Evolutionary conservation across 257 asterid species (phyloP), one percentile per base, ranked within the genome.

Genomic region (Linaria vulgaris): DNA sequence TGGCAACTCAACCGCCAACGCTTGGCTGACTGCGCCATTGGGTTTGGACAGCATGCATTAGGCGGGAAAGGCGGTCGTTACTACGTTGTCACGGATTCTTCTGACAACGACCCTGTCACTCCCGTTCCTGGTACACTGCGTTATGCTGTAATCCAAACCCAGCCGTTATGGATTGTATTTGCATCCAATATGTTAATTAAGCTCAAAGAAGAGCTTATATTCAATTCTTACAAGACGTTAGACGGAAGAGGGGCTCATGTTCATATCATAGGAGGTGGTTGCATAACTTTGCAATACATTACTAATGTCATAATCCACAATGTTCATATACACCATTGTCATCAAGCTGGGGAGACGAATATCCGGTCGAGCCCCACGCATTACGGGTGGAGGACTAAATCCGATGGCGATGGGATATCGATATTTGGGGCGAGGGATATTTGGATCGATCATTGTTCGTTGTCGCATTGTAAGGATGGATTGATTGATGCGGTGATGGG

Each of bases 361-460:
- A 64, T 87, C 11, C 52, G 95, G 60, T 87, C 95, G 0, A 80
- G 88, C 63, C 92, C 95, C 9, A 80, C 95, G 0, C 95, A 87
- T 22, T 87, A 74, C 22, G 95, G 95, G 57, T 78, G 71, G 58
- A 72, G 95, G 1, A 75, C 88, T 0, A 60, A 60, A 24, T 79
- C 95, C 0, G 95, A 87, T 57, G 95, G 95, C 0, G 95, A 84
- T 9, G 95, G 95, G 25, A 87, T 87, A 22, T 84, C 92, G 9
- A 69, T 87, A 1, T 87, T 84, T 6, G 88, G 95, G 10, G 51
- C 86, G 0, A 64, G 78, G 15, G 92, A 84, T 20, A 74, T 87
- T 1, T 87, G 95, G 95, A 82, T 87, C 1, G 95, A 87, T 56
- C 95, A 87, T 49, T 87, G 95, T 52, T 61, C 88, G 0, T 59